Evolutionary conservation across 352 stramenopile genomes (phyloP), one percentile per base, ranked within the genome.

Genomic region (Blastocystis hominis): DNA sequence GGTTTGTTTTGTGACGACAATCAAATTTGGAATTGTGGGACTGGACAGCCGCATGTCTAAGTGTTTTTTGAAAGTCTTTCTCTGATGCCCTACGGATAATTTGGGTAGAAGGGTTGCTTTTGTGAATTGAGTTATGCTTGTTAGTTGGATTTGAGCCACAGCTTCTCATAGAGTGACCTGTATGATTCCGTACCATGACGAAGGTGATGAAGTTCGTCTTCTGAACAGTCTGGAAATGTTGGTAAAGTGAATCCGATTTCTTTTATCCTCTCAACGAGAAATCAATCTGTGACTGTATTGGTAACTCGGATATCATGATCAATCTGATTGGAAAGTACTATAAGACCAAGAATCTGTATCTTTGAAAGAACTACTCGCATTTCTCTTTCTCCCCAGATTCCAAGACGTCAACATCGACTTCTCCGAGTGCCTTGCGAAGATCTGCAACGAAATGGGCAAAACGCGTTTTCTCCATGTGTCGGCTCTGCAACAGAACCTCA

Each of bases 221-320:
- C 89, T 98, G 66, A 97, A 96, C 91, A 96, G 44, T 95, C 92
- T 86, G 95, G 94, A 50, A 94, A 98, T 88, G 89, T 97, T 36
- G 95, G 95, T 72, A 94, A 95, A 69, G 92, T 95, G 56, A 93
- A 90, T 30, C 91, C 92, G 59, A 77, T 94, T 50, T 91, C 91
- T 50, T 95, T 95, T 90, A 92, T 88, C 91, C 93, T 30, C 93
- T 94, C 30, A 95, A 98, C 91, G 91, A 92, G 62, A 6, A 55
- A 15, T 55, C 47, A 15, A 55, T 55, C 15, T 15, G 47, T 55
- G 47, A 55, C 47, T 55, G 94, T 0, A 94, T 98, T 54, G 89
- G 93, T 38, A 93, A 95, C 90, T 94, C 93, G 46, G 95, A 98
- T 88, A 91, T 98, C 86, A 95, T 98, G 50, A 94, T 98, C 89